Conservation (phyloP, 768 basidiomycete species). For the Termitomyces sp. region DNA sequence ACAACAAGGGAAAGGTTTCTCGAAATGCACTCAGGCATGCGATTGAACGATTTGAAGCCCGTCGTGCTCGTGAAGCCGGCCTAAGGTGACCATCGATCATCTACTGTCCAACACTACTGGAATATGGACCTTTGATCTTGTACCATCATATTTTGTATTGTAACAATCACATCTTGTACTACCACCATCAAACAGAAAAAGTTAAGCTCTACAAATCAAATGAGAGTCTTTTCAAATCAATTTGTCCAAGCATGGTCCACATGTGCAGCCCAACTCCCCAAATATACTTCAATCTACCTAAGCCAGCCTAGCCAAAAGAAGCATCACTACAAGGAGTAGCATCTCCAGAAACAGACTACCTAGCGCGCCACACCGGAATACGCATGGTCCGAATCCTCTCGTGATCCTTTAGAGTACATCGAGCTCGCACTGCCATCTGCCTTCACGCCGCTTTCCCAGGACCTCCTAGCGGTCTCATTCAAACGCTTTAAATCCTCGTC, state of each 20-base stretch:
- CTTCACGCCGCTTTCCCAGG: background rate
- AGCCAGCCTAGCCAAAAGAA: slow-evolving; percentile 6
- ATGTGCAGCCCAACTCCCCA: no score
- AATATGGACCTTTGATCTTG: background rate
- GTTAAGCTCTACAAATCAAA: background rate
- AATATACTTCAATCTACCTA: background rate
- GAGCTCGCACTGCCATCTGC: slow-evolving; percentile 5
- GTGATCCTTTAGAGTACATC: slow-evolving; percentile 8
- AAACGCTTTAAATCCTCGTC: slow-evolving; percentile 1
- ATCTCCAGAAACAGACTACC: background rate
- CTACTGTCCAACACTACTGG: no score
- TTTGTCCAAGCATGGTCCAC: background rate
- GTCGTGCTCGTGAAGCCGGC: background rate
- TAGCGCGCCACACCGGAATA: slow-evolving; percentile 18
- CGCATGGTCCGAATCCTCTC: slow-evolving; percentile 11
- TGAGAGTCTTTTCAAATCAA: background rate
- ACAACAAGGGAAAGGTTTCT: slow-evolving; percentile 25
- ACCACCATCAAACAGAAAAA: background rate
- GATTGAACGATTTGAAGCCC: slow-evolving; percentile 9
- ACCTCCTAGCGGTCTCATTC: slow-evolving; percentile 2
- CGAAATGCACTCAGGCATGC: slow-evolving; percentile 21
- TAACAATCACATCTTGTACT: background rate
- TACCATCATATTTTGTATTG: background rate
- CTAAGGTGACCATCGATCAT: no score
- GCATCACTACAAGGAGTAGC: background rate